phyloP scores from a whole-genome alignment of 352 stramenopile genomes.

The Pythium insidiosum region DNA sequence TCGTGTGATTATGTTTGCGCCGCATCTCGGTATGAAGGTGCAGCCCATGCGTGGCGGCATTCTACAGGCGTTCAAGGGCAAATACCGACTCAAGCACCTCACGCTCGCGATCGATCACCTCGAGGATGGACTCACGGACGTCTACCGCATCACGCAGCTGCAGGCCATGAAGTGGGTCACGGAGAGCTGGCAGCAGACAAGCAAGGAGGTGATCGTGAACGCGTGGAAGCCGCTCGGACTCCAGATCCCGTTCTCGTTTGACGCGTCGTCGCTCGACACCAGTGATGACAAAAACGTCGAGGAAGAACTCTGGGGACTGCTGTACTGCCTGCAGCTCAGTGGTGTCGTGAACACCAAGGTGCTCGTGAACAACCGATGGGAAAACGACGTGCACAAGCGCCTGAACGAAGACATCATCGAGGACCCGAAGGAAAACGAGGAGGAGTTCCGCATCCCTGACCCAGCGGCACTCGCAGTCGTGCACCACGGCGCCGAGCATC shows the following conservation, averaged over 20 bases:
- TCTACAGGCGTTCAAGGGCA: constrained; percentile 75
- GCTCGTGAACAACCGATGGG: constrained; percentile 82
- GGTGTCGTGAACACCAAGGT: constrained; percentile 84
- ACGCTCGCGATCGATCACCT: constrained; percentile 78
- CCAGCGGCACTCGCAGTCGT: constrained; percentile 21
- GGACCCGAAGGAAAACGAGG: constrained; percentile 70
- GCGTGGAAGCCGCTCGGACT: constrained; percentile 74
- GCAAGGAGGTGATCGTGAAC: constrained; percentile 69
- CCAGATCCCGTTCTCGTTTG: constrained; percentile 52
- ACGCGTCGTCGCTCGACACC: constrained; percentile 31
- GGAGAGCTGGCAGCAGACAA: constrained; percentile 74
- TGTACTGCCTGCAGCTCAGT: constrained; percentile 82
- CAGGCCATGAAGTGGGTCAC: constrained; percentile 85
- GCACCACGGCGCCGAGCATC: constrained; percentile 12
- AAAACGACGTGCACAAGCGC: constrained; percentile 86
- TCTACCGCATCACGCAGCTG: constrained; percentile 80
- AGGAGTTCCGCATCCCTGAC: constrained; percentile 77
- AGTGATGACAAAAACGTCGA: constrained; percentile 81
- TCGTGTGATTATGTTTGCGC: constrained; percentile 79
- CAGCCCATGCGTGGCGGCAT: constrained; percentile 84
- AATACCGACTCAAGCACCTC: constrained; percentile 82
- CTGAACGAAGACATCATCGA: constrained; percentile 86
- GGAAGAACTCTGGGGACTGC: constrained; percentile 76
- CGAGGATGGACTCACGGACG: constrained; percentile 64
- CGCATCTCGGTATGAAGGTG: constrained; percentile 78